Base-by-base conservation (phyloP, 805 yeast genomes). In the Cyberlindnera meyerae region DNA sequence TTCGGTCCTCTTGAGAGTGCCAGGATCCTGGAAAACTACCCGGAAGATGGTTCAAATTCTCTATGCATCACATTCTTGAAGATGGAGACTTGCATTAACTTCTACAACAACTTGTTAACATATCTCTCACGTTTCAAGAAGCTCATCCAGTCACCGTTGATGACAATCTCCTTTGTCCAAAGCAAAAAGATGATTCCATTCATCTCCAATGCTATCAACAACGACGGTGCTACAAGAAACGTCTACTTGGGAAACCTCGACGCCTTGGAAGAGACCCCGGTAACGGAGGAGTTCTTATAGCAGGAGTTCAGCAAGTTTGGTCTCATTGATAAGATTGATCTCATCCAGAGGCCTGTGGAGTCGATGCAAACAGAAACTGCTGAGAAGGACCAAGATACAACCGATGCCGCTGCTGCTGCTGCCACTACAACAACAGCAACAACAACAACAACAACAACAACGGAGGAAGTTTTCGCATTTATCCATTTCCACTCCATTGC, bases 141-240 rank as follows among this genome's bases (percentile, higher is more conserved):
- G 11, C 49, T 52, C 13, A 52, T 70, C 16, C 58, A 65, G 12
- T 70, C 74, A 0, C 65, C 68, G 12, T 41, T 55, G 5, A 43
- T 72, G 33, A 45, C 54, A 18, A 46, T 71, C 28, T 52, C 54
- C 34, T 65, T 64, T 42, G 61, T 64, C 1, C 41, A 45, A 1
- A 34, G 58, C 20, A 60, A 60, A 31, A 57, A 59, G n/a, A 18
- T 46, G 5, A 29, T 52, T 7, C 44, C 55, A 6, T 44, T 46
- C 34, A 47, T 55, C 22, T 44, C 60, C 15, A 43, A 56, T 11
- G 62, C 65, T 6, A 84, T 93, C 36, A 77, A 78, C 39, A 75
- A 85, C 45, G 90, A 86, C 49, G 87, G 89, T 29, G 97, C 97
- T 3, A 85, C 97, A 15, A 77, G 98, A 65, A 88, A 89, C 55